Evolutionary conservation across 768 basidiomycete species (phyloP).

Genomic region (Suillus occidentalis): DNA sequence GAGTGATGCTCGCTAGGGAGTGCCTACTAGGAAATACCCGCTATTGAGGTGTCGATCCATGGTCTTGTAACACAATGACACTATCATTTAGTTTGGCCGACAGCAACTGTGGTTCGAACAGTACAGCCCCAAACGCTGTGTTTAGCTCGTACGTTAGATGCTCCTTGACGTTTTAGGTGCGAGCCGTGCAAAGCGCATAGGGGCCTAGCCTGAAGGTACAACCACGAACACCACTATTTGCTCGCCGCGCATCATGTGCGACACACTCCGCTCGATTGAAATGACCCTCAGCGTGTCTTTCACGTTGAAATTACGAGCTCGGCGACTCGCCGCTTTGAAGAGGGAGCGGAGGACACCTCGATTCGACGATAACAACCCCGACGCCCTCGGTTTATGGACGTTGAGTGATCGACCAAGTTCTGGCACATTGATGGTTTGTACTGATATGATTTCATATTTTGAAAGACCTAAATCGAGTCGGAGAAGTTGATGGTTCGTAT

Average conservation of each 20-base stretch:
- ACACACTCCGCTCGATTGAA: constrained; percentile 1
- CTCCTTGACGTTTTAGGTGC: not conserved
- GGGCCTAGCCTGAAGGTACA: too few relatives aligned
- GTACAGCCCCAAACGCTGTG: not conserved
- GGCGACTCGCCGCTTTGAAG: constrained; percentile 5
- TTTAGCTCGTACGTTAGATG: not conserved
- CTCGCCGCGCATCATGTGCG: not conserved
- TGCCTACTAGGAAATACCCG: not conserved
- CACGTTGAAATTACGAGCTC: constrained; percentile 7
- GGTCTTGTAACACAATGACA: not conserved
- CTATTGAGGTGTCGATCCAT: not conserved
- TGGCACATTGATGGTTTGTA: not conserved
- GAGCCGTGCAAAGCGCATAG: not conserved
- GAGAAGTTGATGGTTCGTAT: not conserved
- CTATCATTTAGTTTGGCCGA: too few relatives aligned
- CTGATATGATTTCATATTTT: not conserved
- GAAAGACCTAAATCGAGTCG: not conserved
- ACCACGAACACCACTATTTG: not conserved
- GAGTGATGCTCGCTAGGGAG: not conserved
- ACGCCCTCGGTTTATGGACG: not conserved
- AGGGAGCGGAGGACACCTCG: not conserved
- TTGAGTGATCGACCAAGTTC: not conserved
- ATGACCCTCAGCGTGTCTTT: not conserved
- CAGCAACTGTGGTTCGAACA: too few relatives aligned
- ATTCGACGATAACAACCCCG: constrained; percentile 4